These are phyloP conservation scores for Physcomitrium patens DNA, from an alignment of 225 moss, liverwort and hornwort species.

Conservation along the genomic window DNA sequence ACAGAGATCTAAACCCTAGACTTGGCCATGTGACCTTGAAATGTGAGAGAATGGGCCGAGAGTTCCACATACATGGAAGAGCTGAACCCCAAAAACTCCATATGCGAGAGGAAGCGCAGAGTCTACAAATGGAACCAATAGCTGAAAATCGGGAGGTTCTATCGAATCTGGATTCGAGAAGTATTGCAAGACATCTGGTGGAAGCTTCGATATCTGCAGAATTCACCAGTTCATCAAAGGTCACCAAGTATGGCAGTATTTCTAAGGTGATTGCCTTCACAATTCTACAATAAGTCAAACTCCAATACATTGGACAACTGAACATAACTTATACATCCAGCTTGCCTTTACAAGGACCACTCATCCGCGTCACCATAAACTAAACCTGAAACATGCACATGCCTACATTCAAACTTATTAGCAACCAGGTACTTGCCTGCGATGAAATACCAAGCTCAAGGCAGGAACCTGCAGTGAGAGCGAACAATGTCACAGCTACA, in stretches of 20 bases:
- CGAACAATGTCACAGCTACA: conserved; percentile 69
- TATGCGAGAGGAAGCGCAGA: conserved; percentile 94
- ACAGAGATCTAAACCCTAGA: conserved; percentile 2
- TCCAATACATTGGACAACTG: not conserved
- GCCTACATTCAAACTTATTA: not conserved
- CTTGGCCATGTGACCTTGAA: not conserved
- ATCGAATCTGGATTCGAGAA: conserved; percentile 88
- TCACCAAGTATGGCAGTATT: not conserved
- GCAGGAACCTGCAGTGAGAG: conserved; percentile 84
- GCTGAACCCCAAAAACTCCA: conserved; percentile 93
- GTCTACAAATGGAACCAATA: conserved; percentile 85
- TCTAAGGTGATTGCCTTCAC: too few relatives aligned
- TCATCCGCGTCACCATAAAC: conserved; percentile 2
- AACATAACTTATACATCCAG: not conserved
- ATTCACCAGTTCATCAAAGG: conserved; percentile 18
- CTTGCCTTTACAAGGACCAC: not conserved
- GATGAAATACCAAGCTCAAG: conserved; percentile 94
- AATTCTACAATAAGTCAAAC: not conserved
- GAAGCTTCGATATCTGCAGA: conserved; percentile 85
- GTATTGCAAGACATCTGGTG: conserved; percentile 89
- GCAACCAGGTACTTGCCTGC: conserved; percentile 42
- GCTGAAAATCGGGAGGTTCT: conserved; percentile 82
- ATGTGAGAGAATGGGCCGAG: conserved; percentile 8
- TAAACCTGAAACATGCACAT: not conserved
- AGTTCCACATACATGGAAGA: conserved; percentile 63